Conservation (phyloP, 2,329 filamentous ascomycete genomes). For the Stylonectria norvegica region DNA sequence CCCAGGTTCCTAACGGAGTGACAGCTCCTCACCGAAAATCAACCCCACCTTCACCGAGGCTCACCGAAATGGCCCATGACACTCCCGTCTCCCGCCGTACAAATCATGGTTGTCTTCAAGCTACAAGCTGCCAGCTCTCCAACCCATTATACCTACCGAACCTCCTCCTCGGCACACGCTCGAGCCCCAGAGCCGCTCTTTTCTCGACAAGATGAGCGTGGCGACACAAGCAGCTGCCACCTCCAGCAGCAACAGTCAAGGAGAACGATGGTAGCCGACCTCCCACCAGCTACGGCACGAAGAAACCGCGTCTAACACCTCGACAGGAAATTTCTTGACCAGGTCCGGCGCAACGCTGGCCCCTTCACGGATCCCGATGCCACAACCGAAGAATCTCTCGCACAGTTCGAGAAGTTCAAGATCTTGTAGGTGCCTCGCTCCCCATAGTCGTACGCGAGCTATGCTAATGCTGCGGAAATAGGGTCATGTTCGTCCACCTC, state of each 20-base stretch:
- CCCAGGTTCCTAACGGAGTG: no score
- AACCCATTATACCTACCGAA: no score
- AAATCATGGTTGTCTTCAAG: slow-evolving; percentile 16
- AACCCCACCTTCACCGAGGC: slow-evolving; percentile 34
- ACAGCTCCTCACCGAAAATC: slow-evolving; percentile 9
- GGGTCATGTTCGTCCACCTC: slow-evolving; percentile 47
- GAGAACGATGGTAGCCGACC: slow-evolving; percentile 35
- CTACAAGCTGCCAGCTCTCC: no score
- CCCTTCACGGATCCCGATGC: slow-evolving; percentile 72
- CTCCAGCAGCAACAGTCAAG: slow-evolving; percentile 24
- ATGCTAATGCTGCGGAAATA: slow-evolving; percentile 27
- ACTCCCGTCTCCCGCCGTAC: slow-evolving; percentile 18
- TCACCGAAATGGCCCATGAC: slow-evolving; percentile 28
- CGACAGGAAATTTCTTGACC: slow-evolving; percentile 77
- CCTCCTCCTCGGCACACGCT: no score
- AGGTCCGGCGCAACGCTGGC: slow-evolving; percentile 70
- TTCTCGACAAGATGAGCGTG: slow-evolving; percentile 23
- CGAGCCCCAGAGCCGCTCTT: not conserved
- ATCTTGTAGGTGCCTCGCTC: slow-evolving; percentile 57
- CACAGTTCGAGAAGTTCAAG: slow-evolving; percentile 65
- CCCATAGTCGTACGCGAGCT: not conserved
- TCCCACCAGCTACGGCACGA: not conserved
- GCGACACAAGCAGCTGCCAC: slow-evolving; percentile 14
- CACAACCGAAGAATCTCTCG: slow-evolving; percentile 49
- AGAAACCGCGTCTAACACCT: slow-evolving; percentile 14